These are phyloP conservation scores for Lobosporangium transversale DNA, from an alignment of 192 early-diverging fungal genomes.

Conservation along the genomic window DNA sequence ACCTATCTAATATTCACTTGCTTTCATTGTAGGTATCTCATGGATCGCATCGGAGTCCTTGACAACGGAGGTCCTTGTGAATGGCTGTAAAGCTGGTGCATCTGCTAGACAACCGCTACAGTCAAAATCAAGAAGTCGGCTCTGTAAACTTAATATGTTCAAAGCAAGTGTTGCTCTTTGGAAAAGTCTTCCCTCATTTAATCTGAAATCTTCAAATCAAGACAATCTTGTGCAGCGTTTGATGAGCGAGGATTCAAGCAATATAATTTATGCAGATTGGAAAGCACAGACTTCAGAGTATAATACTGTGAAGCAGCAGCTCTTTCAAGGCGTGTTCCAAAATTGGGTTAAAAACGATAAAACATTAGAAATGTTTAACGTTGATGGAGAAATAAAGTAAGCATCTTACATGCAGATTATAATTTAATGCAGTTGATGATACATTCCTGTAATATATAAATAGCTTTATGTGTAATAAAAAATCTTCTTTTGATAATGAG, in stretches of 20 bases:
- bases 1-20: too few species aligned
- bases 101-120: constrained; percentile 32
- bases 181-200: neutral
- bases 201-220: neutral
- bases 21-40: constrained; percentile 8
- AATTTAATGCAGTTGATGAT: too few species aligned
- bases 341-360: constrained; percentile 24
- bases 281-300: constrained; percentile 6
- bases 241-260: neutral
- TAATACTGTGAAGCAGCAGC: neutral
- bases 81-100: constrained; percentile 63
- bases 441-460: too few species aligned
- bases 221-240: constrained; percentile 4
- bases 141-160: constrained; percentile 45
- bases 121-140: constrained; percentile 29
- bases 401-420: too few species aligned
- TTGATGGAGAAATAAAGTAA: neutral
- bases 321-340: constrained; percentile 11
- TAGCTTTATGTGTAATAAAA: too few species aligned
- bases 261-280: constrained; percentile 25
- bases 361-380: constrained; percentile 21
- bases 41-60: constrained; percentile 32
- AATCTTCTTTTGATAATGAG: too few species aligned
- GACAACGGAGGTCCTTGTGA: constrained; percentile 57
- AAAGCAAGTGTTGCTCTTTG: constrained; percentile 20